Evolutionary conservation across 164 flowering plant genomes (phyloP).

Genomic region (Macadamia integrifolia): DNA sequence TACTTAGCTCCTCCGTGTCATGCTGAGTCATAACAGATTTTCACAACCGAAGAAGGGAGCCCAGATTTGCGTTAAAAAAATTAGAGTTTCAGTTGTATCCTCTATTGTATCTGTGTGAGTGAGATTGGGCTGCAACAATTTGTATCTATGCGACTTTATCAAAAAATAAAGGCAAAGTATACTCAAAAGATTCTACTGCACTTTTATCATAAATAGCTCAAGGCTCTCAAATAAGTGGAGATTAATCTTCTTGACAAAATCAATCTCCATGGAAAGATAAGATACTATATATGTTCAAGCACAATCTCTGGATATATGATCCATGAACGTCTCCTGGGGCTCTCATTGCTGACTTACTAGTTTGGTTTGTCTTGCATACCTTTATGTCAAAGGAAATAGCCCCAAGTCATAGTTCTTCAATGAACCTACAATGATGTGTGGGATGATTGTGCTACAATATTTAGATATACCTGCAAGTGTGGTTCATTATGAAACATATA

Average conservation of each 20-base stretch:
- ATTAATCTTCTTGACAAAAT: slow-evolving; percentile 54
- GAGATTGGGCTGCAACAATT: too few species aligned
- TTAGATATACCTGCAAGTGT: slow-evolving; percentile 34
- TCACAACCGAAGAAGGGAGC: too few species aligned
- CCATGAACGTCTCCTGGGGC: slow-evolving; percentile 89
- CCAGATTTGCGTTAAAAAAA: too few species aligned
- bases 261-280: slow-evolving; percentile 61
- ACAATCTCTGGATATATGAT: slow-evolving; percentile 76
- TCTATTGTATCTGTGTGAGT: too few species aligned
- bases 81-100: too few species aligned
- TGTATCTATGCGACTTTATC: slow-evolving; percentile 34
- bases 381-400: slow-evolving; percentile 75
- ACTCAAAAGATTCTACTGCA: slow-evolving; percentile 50
- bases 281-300: slow-evolving; percentile 73
- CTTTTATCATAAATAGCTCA: slow-evolving; percentile 31
- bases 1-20: too few species aligned
- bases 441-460: slow-evolving; percentile 68
- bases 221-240: slow-evolving; percentile 69
- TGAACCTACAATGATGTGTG: slow-evolving; percentile 29
- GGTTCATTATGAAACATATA: background rate
- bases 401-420: slow-evolving; percentile 88
- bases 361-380: slow-evolving; percentile 73
- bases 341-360: slow-evolving; percentile 81
- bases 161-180: slow-evolving; percentile 67
- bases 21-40: too few species aligned